Evolutionary conservation across 2,329 filamentous ascomycete species (phyloP).

Genomic region (Colletotrichum scovillei): DNA sequence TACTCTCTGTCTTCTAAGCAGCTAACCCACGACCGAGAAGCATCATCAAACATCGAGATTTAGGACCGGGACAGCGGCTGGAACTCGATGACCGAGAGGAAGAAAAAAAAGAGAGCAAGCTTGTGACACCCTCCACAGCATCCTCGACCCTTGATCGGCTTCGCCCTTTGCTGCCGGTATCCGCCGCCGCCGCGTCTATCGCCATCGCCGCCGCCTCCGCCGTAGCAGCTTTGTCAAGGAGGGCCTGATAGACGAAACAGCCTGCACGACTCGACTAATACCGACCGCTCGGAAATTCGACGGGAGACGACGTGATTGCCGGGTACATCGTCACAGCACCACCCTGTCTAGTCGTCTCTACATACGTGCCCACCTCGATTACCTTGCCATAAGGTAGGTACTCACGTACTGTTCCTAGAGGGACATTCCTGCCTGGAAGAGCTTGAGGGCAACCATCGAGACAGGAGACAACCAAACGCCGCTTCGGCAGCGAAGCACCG

Average conservation of each 20-base stretch:
- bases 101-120: not conserved
- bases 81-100: not conserved
- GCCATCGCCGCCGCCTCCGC: not conserved
- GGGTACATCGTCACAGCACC: slow-evolving; percentile 2
- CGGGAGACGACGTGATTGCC: slow-evolving; percentile 8
- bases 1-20: not conserved
- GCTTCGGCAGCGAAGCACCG: not conserved
- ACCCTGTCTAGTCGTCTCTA: slow-evolving; percentile 1
- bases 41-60: not conserved
- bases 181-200: not conserved
- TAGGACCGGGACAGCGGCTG: not conserved
- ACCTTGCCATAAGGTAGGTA: not conserved
- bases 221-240: slow-evolving; percentile 3
- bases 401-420: not conserved
- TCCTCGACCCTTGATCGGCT: slow-evolving; percentile 6
- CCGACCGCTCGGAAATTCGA: slow-evolving; percentile 10
- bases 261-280: slow-evolving; percentile 21
- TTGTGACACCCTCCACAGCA: slow-evolving; percentile 16
- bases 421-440: not conserved
- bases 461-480: not conserved
- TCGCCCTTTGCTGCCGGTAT: slow-evolving; percentile 21
- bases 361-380: not conserved
- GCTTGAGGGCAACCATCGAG: not conserved
- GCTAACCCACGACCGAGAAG: not conserved
- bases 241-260: slow-evolving; percentile 14